Percentiles rank a stretch among this genome's conserved stretches.
phyloP scores from a whole-genome alignment of 106 monocot genomes.

The Platanthera zijinensis region DNA sequence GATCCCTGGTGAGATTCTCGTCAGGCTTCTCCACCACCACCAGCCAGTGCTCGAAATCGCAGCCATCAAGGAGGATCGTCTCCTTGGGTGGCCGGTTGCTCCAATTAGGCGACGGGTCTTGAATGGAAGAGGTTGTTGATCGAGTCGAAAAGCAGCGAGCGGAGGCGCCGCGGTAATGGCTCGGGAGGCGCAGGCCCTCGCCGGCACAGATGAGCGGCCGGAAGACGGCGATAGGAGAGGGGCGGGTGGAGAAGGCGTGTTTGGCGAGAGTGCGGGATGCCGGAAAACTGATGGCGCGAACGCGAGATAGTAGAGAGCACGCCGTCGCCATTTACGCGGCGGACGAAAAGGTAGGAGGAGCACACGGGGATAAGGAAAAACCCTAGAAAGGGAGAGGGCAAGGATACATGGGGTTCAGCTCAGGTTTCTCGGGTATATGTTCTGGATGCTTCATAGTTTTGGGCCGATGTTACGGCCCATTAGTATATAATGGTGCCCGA shows the following conservation, averaged over 20 bases:
- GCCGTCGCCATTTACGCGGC: neutral
- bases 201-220: conserved; percentile 19
- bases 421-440: neutral
- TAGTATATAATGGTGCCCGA: too few relatives aligned
- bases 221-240: conserved; percentile 8
- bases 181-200: conserved; percentile 16
- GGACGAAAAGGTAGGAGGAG: neutral
- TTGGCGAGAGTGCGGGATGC: conserved; percentile 11
- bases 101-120: conserved; percentile 88
- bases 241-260: neutral
- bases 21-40: conserved; percentile 84
- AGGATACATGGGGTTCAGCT: neutral
- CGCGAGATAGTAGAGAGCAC: conserved; percentile 5
- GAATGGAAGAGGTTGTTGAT: conserved; percentile 66
- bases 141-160: conserved; percentile 55
- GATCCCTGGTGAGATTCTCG: conserved; percentile 50
- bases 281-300: neutral
- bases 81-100: too few relatives aligned
- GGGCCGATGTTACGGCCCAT: too few relatives aligned
- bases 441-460: too few relatives aligned
- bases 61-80: conserved; percentile 88
- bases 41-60: conserved; percentile 98
- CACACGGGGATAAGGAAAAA: conserved; percentile 1
- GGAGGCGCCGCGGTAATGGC: conserved; percentile 4
- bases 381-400: neutral